Evolutionary conservation across 495 filamentous ascomycete genomes (phyloP), one percentile per base, ranked within the genome.

Genomic region (Talaromyces proteolyticus): DNA sequence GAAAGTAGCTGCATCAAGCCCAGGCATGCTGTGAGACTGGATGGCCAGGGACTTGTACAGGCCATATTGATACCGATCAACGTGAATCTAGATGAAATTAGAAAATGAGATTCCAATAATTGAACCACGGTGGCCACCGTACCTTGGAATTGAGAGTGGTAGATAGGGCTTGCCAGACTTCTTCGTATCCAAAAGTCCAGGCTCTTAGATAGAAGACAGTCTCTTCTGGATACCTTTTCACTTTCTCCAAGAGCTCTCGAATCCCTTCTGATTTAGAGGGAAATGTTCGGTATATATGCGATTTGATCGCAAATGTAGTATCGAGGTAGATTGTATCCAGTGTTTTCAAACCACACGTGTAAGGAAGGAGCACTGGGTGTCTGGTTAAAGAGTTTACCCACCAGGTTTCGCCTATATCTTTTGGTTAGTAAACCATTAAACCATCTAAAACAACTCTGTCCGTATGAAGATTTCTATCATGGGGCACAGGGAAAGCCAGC

Each of bases 121-220:
- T 4, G 20, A 23, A 12, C 11, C 40, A 18, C 17, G 20, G 26
- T 10, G 16, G 11, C 21, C 6, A 22, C 44, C 52, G 17, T 68
- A 87, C 88, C 66, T 78, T 80, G 2, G 81, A 81, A 19, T 78
- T 63, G 2, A 96, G 68, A 8, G 79, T 77, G 11, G 82, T 78
- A 1, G 89, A 83, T 11, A 97, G 67, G 3, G 89, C 86, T 49
- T 89, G 72, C 91, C 91, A 96, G 0, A 95, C 89, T 49, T 96
- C 88, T 62, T 95, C 89, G 44, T 89, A 88, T 21, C 92, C 92
- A 62, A 93, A 94, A 1, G 92, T 97, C 92, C 91, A 96, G 2
- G 91, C 79, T 43, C 89, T 76, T 43, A 97, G 79, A 63, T 95
- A 87, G 57, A 96, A 96, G 4, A 82, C 66, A 0, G 89, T 94